Percentiles rank a stretch among this genome's conserved stretches.
Conservation (phyloP, 208 protist genomes). For the Trypanosoma theileri region DNA sequence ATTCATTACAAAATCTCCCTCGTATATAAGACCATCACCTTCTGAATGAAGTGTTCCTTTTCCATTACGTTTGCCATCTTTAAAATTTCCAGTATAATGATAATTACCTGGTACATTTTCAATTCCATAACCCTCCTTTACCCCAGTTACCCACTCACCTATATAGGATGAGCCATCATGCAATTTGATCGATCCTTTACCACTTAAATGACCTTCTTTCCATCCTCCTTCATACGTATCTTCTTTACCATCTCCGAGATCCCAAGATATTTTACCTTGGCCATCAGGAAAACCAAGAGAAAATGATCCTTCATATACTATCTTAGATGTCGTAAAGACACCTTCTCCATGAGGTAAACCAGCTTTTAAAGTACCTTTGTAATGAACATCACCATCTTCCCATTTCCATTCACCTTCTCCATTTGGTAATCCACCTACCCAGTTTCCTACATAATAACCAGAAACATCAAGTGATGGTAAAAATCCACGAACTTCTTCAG, state of each 20-base stretch:
- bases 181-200: slow-evolving; percentile 42
- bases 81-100: slow-evolving; percentile 70
- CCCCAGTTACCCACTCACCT: slow-evolving; percentile 56
- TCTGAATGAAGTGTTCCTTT: slow-evolving; percentile 38
- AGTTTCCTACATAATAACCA: slow-evolving; percentile 68
- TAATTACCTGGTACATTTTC: slow-evolving; percentile 25
- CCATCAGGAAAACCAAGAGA: slow-evolving; percentile 48
- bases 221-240: slow-evolving; percentile 63
- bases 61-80: slow-evolving; percentile 46
- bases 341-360: slow-evolving; percentile 60
- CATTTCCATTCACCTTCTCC: slow-evolving; percentile 68
- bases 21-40: slow-evolving; percentile 34
- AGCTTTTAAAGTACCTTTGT: slow-evolving; percentile 44
- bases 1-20: slow-evolving; percentile 45
- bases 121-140: slow-evolving; percentile 47
- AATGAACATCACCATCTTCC: slow-evolving; percentile 55
- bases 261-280: slow-evolving; percentile 30
- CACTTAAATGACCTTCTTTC: slow-evolving; percentile 54
- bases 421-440: slow-evolving; percentile 56
- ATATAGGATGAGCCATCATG: slow-evolving; percentile 36
- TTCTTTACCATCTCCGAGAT: slow-evolving; percentile 7
- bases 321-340: slow-evolving; percentile 28
- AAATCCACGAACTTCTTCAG: slow-evolving; percentile 9
- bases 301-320: slow-evolving; percentile 66
- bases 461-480: slow-evolving; percentile 25